Base-by-base conservation (phyloP, 305 asterid genomes). In the Plantago lanceolata region DNA sequence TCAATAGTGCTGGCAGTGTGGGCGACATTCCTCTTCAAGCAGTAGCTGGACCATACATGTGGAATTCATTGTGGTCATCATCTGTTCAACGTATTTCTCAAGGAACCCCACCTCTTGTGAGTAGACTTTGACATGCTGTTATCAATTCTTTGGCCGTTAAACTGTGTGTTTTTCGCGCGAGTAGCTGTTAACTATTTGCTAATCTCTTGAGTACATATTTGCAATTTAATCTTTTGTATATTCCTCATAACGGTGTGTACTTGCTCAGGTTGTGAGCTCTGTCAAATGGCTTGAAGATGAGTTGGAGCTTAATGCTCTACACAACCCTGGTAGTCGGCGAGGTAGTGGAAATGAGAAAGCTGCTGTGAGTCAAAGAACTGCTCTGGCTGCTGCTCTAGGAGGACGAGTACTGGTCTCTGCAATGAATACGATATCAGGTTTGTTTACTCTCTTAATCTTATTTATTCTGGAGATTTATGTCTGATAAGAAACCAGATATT, bases 211-310 rank as follows among this genome's bases (percentile, higher is more conserved):
- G 8, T 31, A 58, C 51, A 44, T 12, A 24, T 33, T 61, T 48
- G 17, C 33, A 61, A n/a, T 61, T 49, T 49, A 40, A 31, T 13
- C 24, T 8, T n/a, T 55, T 52, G 19, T 14, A 8, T 51, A 21
- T 58, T 65, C 59, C 65, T 64, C 65, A 77, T 58, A 60, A 31
- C 61, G 60, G 50, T 55, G 45, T 73, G 57, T 19, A n/a, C 40
- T 64, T 76, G 70, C 52, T 48, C 85, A 94, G 99, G 99, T 94
- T 65, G 99, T 94, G 72, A 94, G 99, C 85, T 88, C 99, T 61
- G 99, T 94, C 73, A 90, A 94, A 73, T 94, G 99, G 99, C 99
- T 94, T 77, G 99, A 94, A 80, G 99, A 94, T 85, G 99, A 94
- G 86, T 81, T 94, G 86, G 99, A 94, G 84, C 96, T 94, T 63